A percentile compares a stretch with the other conserved stretches of the same genome.
These are phyloP conservation scores for Pleurotus giganteus DNA, from an alignment of 768 basidiomycete species.

Conservation along the genomic window DNA sequence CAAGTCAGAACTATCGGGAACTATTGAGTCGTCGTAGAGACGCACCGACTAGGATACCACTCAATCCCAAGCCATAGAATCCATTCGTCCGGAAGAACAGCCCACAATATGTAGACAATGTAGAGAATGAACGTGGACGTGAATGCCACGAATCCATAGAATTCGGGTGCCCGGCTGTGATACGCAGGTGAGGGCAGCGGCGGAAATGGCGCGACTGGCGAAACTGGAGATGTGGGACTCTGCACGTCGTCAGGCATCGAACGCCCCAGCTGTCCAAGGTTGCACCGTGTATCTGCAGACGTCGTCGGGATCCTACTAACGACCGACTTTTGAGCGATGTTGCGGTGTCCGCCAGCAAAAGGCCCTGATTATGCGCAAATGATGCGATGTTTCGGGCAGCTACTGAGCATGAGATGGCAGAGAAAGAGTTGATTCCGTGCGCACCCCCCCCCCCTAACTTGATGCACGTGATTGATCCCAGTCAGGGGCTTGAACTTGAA, in stretches of 20 bases:
- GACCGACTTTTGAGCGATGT: too few relatives aligned
- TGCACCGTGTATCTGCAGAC: too few relatives aligned
- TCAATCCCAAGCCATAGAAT: conserved; percentile 64
- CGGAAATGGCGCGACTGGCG: conserved; percentile 14
- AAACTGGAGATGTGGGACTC: conserved; percentile 10
- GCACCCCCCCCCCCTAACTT: too few relatives aligned
- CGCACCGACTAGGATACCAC: conserved; percentile 89
- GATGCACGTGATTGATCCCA: too few relatives aligned
- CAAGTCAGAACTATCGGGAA: not conserved
- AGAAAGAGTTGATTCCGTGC: too few relatives aligned
- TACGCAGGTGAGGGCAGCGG: conserved; percentile 32
- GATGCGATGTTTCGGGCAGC: too few relatives aligned
- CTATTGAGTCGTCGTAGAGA: not conserved
- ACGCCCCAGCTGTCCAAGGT: too few relatives aligned
- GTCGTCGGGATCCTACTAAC: not conserved
- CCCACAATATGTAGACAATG: conserved; percentile 75
- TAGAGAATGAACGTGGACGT: conserved; percentile 73
- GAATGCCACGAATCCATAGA: conserved; percentile 91
- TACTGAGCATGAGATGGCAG: too few relatives aligned
- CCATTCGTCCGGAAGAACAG: conserved; percentile 69
- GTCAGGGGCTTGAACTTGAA: too few relatives aligned
- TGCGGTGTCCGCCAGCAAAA: too few relatives aligned
- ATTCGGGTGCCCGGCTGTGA: conserved; percentile 75
- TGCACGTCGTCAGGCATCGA: not conserved
- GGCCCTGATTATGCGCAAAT: too few relatives aligned